These are phyloP conservation scores for Aurantiochytrium sp. DNA, from an alignment of 108 stramenopile species.

Conservation along the genomic window DNA sequence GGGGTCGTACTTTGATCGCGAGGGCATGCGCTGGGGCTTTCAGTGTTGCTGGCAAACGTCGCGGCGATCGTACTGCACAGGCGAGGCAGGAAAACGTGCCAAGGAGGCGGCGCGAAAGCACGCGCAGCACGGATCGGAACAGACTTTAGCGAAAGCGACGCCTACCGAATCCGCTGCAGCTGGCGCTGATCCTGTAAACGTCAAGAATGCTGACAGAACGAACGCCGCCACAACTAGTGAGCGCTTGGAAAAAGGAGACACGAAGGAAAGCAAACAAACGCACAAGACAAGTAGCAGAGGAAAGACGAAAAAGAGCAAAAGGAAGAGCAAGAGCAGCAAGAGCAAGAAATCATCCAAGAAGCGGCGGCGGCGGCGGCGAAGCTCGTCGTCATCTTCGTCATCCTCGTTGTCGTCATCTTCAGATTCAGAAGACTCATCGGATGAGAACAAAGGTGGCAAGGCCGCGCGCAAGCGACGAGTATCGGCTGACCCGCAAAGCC, in stretches of 20 bases:
- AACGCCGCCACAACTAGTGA: not conserved
- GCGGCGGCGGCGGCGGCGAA: not conserved
- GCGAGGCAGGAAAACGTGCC: constrained; percentile 63
- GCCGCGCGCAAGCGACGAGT: not conserved
- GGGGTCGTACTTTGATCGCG: constrained; percentile 88
- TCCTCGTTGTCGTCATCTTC: no score
- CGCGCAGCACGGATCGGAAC: not conserved
- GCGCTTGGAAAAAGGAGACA: no score
- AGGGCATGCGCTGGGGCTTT: constrained; percentile 88
- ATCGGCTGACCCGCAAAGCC: no score
- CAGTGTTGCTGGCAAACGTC: constrained; percentile 88
- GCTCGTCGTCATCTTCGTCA: no score
- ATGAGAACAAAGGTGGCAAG: not conserved
- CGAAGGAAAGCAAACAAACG: no score
- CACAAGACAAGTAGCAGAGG: no score
- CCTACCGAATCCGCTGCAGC: not conserved
- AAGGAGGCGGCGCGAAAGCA: not conserved
- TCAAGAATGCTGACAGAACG: not conserved
- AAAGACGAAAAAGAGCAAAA: not conserved
- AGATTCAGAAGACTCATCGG: not conserved
- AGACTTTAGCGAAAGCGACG: no score
- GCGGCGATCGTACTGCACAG: constrained; percentile 81
- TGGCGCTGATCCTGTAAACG: not conserved
- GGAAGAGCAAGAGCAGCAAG: not conserved
- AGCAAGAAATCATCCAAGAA: not conserved